Conservation (phyloP, 1,284 basidiomycete species). For the Ceratobasidium papillatum region DNA sequence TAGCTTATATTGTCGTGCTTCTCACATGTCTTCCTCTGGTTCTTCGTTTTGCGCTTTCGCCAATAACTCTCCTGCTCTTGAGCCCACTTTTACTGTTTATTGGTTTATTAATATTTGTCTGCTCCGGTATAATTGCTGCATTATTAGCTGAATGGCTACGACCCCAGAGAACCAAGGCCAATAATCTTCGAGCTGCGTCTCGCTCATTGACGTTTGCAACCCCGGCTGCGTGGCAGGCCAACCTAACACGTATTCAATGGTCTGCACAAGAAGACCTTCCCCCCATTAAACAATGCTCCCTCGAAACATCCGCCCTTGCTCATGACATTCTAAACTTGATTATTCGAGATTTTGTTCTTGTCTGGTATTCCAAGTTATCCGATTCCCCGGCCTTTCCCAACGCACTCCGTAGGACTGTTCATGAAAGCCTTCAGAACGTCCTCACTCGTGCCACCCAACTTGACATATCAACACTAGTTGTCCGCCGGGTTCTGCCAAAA, state of each 20-base stretch:
- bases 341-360: conserved; percentile 81
- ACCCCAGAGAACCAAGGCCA: conserved; percentile 47
- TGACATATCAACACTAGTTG: conserved; percentile 80
- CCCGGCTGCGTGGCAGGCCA: conserved; percentile 89
- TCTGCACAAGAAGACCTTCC: conserved; percentile 73
- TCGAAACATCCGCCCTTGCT: conserved; percentile 69
- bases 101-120: conserved; percentile 59
- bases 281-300: conserved; percentile 67
- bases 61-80: conserved; percentile 68
- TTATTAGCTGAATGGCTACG: conserved; percentile 63
- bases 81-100: conserved; percentile 65
- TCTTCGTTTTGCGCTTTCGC: conserved; percentile 54
- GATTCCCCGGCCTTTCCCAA: conserved; percentile 86
- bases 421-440: conserved; percentile 69
- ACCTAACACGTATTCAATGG: conserved; percentile 84
- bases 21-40: conserved; percentile 31
- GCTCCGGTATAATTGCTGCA: conserved; percentile 63
- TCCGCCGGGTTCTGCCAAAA: conserved; percentile 85
- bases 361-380: conserved; percentile 87
- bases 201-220: conserved; percentile 83
- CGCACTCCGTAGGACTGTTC: conserved; percentile 80
- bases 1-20: conserved; percentile 11
- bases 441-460: conserved; percentile 64
- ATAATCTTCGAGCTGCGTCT: conserved; percentile 62
- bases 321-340: conserved; percentile 82